These are phyloP conservation scores for Hibiscus mutabilis DNA, from an alignment of 345 rosid genomes.

Conservation along the genomic window DNA sequence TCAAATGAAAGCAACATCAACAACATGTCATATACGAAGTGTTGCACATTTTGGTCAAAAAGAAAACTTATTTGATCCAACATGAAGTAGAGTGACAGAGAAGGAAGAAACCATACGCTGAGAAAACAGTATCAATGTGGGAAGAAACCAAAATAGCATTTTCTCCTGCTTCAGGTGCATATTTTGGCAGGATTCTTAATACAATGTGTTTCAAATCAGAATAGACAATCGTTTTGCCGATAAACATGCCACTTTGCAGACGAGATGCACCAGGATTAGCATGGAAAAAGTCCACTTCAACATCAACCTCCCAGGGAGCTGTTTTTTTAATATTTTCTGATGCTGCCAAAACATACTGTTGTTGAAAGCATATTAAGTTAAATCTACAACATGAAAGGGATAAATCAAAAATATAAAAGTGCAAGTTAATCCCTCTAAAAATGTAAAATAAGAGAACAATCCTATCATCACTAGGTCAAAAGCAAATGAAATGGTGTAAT, in stretches of 20 bases:
- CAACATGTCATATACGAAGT: background rate
- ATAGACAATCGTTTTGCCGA: slow-evolving; percentile 76
- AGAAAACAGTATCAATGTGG: slow-evolving; percentile 88
- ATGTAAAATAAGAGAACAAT: background rate
- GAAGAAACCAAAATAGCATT: slow-evolving; percentile 83
- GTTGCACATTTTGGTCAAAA: background rate
- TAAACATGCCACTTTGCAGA: slow-evolving; percentile 56
- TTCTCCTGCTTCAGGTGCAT: slow-evolving; percentile 62
- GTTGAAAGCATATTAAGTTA: slow-evolving; percentile 21
- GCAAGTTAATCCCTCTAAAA: background rate
- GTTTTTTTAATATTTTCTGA: slow-evolving; percentile 49
- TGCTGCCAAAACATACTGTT: slow-evolving; percentile 74
- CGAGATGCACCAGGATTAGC: slow-evolving; percentile 58
- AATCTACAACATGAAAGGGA: slow-evolving; percentile 1
- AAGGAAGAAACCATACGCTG: slow-evolving; percentile 52
- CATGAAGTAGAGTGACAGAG: background rate
- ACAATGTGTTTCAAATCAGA: slow-evolving; percentile 70
- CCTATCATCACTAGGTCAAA: background rate
- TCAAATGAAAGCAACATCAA: background rate
- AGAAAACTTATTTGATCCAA: background rate
- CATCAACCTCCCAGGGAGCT: slow-evolving; percentile 82
- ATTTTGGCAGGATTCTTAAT: slow-evolving; percentile 71
- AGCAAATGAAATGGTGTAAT: background rate
- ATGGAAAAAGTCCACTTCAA: slow-evolving; percentile 71
- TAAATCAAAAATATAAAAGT: background rate